Conservation (phyloP, 2,329 filamentous ascomycete species). For the Plenodomus lindquistii region DNA sequence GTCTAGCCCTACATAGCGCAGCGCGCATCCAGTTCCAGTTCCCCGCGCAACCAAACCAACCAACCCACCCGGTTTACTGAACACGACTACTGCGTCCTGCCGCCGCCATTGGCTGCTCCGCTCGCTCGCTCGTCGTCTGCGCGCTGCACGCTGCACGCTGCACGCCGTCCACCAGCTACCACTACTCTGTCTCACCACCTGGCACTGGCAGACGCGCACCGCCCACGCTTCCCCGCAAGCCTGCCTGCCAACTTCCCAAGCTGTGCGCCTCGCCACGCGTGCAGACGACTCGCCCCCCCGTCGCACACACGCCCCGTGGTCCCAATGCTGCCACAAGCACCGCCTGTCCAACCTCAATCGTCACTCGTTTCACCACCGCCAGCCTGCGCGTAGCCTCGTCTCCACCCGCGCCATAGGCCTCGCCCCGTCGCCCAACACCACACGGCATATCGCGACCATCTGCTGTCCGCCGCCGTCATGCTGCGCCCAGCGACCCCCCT, state of each 20-base stretch:
- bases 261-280: slow-evolving; percentile 16
- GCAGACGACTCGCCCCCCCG: not conserved
- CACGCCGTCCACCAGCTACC: not conserved
- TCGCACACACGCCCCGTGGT: slow-evolving; percentile 11
- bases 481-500: slow-evolving; percentile 91
- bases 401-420: slow-evolving; percentile 19
- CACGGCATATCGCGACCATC: slow-evolving; percentile 30
- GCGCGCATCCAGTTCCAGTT: too few species aligned
- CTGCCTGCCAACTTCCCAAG: slow-evolving; percentile 9
- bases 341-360: slow-evolving; percentile 25
- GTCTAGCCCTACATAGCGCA: too few species aligned
- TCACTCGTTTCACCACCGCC: slow-evolving; percentile 35
- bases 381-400: slow-evolving; percentile 29
- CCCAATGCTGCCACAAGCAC: slow-evolving; percentile 37
- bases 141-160: slow-evolving; percentile 9
- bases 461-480: slow-evolving; percentile 61
- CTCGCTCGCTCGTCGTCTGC: slow-evolving; percentile 6
- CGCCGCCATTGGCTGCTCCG: slow-evolving; percentile 19
- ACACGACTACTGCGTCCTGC: not conserved
- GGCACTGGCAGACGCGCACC: too few species aligned
- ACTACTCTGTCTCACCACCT: too few species aligned
- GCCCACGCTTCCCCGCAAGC: slow-evolving; percentile 21
- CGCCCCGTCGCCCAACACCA: slow-evolving; percentile 15
- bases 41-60: too few species aligned
- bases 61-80: too few species aligned